Conservation (phyloP, 2,329 filamentous ascomycete genomes). For the Cladosporium sp. region DNA sequence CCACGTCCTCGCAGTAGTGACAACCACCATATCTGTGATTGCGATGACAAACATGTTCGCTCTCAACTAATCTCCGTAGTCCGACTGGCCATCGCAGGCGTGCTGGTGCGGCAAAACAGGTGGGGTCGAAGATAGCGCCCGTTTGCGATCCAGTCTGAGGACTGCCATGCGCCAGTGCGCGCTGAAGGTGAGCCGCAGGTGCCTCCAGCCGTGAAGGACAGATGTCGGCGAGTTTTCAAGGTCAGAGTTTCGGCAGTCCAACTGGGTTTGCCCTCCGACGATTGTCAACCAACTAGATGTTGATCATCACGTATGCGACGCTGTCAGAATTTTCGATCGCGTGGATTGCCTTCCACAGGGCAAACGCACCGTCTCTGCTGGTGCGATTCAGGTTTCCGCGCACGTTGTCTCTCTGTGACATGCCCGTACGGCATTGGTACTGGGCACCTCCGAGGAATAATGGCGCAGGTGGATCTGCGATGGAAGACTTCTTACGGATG, state of each 20-base stretch:
- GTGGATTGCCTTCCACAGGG: background rate
- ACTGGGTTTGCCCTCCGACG: slow-evolving; percentile 1
- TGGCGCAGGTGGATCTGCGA: background rate
- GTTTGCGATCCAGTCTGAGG: slow-evolving; percentile 1
- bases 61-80: slow-evolving; percentile 7
- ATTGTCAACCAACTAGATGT: background rate
- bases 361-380: background rate
- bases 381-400: background rate
- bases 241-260: background rate
- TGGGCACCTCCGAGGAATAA: slow-evolving; percentile 1
- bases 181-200: background rate
- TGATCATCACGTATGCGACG: background rate
- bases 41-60: slow-evolving; percentile 10
- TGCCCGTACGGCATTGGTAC: background rate
- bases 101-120: background rate
- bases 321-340: slow-evolving; percentile 3
- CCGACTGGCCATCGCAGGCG: background rate
- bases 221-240: slow-evolving; percentile 1
- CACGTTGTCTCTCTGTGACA: background rate
- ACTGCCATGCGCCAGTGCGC: slow-evolving; percentile 1
- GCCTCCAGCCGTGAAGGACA: background rate
- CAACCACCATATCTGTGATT: background rate
- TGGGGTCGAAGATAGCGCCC: slow-evolving; percentile 7
- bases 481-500: background rate
- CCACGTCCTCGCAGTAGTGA: too few relatives aligned